phyloP scores from a whole-genome alignment of 768 basidiomycete genomes.

The Mycena pura region DNA sequence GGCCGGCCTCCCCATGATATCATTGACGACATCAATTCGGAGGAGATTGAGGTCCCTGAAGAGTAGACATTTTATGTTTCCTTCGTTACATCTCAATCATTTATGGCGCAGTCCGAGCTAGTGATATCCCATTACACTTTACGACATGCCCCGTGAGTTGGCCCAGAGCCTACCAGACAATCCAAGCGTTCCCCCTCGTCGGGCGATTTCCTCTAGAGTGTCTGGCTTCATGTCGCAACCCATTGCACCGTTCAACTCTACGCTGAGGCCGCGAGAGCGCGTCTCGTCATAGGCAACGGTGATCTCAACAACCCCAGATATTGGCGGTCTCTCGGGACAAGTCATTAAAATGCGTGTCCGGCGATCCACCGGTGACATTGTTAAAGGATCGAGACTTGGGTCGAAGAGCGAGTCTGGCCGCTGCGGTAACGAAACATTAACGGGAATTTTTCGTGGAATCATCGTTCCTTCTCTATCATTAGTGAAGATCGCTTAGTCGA shows the following conservation, averaged over 20 bases:
- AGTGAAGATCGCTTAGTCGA: neutral
- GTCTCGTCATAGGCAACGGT: constrained; percentile 66
- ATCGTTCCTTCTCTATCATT: constrained; percentile 51
- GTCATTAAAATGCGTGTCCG: constrained; percentile 68
- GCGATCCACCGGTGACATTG: constrained; percentile 43
- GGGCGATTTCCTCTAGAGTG: constrained; percentile 70
- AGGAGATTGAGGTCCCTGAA: constrained; percentile 85
- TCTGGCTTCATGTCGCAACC: constrained; percentile 59
- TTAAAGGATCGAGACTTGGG: constrained; percentile 43
- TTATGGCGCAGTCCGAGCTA: constrained; percentile 8
- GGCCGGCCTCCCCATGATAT: constrained; percentile 92
- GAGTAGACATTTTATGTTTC: constrained; percentile 61
- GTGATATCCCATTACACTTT: neutral
- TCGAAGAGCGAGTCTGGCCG: constrained; percentile 52
- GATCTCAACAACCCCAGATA: constrained; percentile 70
- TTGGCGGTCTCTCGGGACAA: constrained; percentile 68
- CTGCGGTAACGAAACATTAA: constrained; percentile 69
- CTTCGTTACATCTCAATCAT: constrained; percentile 26
- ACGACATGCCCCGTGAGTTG: constrained; percentile 39
- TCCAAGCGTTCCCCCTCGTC: constrained; percentile 75
- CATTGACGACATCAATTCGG: constrained; percentile 86
- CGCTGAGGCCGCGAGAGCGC: constrained; percentile 58
- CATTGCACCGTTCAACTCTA: constrained; percentile 66
- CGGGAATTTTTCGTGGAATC: constrained; percentile 69
- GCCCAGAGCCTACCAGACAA: constrained; percentile 74